phyloP scores from a whole-genome alignment of 768 basidiomycete genomes.

The Lentinula edodes region DNA sequence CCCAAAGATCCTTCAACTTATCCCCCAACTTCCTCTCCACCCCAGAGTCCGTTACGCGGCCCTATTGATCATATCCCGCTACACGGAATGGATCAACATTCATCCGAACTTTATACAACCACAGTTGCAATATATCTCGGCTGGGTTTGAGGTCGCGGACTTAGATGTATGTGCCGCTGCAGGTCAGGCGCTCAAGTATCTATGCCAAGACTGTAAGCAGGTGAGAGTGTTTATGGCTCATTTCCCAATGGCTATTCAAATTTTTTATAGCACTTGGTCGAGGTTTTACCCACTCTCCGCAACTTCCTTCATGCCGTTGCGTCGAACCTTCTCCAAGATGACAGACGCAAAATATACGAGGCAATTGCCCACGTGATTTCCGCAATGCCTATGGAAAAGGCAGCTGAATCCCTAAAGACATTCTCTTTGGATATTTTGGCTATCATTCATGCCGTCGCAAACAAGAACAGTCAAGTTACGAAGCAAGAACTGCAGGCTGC shows the following conservation, averaged over 20 bases:
- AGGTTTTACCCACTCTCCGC: slow-evolving; percentile 89
- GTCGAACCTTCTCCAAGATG: slow-evolving; percentile 75
- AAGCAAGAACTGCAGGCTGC: slow-evolving; percentile 68
- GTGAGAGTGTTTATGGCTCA: slow-evolving; percentile 32
- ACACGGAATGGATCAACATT: slow-evolving; percentile 92
- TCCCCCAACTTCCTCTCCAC: slow-evolving; percentile 85
- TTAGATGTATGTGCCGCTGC: slow-evolving; percentile 87
- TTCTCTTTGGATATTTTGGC: slow-evolving; percentile 85
- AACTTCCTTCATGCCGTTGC: slow-evolving; percentile 81
- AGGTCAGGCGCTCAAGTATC: slow-evolving; percentile 91
- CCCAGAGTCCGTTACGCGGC: slow-evolving; percentile 94
- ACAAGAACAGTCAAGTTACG: slow-evolving; percentile 47
- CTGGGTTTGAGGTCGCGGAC: slow-evolving; percentile 82
- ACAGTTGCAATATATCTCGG: slow-evolving; percentile 87
- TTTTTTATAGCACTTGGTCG: slow-evolving; percentile 68
- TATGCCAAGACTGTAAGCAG: slow-evolving; percentile 94
- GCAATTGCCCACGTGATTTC: slow-evolving; percentile 95
- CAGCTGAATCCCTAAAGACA: slow-evolving; percentile 78
- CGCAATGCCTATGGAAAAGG: slow-evolving; percentile 86
- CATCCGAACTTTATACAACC: slow-evolving; percentile 84
- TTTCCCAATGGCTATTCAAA: neutral
- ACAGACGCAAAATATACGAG: slow-evolving; percentile 88
- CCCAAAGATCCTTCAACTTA: slow-evolving; percentile 94
- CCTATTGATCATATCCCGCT: slow-evolving; percentile 88
- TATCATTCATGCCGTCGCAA: slow-evolving; percentile 61